Conservation (phyloP, 2,329 filamentous ascomycete species). For the Helotiales sp. region DNA sequence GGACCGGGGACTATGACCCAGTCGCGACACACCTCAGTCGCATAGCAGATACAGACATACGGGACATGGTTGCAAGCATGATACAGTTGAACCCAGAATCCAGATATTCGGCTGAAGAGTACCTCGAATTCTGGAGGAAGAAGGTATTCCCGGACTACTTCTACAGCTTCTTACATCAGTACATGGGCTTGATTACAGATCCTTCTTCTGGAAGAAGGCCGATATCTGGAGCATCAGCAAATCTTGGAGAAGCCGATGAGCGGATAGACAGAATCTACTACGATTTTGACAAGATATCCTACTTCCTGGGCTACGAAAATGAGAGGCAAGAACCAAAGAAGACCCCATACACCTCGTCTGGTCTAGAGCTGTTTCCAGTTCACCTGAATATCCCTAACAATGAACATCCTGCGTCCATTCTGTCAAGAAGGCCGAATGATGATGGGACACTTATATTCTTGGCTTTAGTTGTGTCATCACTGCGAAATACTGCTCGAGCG, state of each 20-base stretch:
- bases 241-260: slow-evolving; percentile 85
- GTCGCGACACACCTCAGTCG: slow-evolving; percentile 76
- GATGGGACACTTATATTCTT: slow-evolving; percentile 93
- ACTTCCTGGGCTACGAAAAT: slow-evolving; percentile 78
- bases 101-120: slow-evolving; percentile 90
- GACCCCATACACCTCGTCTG: slow-evolving; percentile 48
- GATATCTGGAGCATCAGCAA: slow-evolving; percentile 66
- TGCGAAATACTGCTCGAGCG: slow-evolving; percentile 85
- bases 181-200: slow-evolving; percentile 95
- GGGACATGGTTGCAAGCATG: slow-evolving; percentile 92
- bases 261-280: slow-evolving; percentile 90
- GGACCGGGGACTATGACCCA: slow-evolving; percentile 89
- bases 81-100: slow-evolving; percentile 91
- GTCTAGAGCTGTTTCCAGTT: slow-evolving; percentile 71
- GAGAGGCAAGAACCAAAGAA: slow-evolving; percentile 32
- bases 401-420: slow-evolving; percentile 65
- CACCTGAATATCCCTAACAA: slow-evolving; percentile 85
- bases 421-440: slow-evolving; percentile 65
- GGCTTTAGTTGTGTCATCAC: slow-evolving; percentile 81
- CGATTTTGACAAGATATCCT: slow-evolving; percentile 97
- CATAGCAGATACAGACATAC: slow-evolving; percentile 83
- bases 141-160: slow-evolving; percentile 97
- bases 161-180: slow-evolving; percentile 95
- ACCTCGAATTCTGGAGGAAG: slow-evolving; percentile 85
- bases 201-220: slow-evolving; percentile 76